Evolutionary conservation across 352 stramenopile genomes (phyloP).

Genomic region (Phytophthora hybrid): DNA sequence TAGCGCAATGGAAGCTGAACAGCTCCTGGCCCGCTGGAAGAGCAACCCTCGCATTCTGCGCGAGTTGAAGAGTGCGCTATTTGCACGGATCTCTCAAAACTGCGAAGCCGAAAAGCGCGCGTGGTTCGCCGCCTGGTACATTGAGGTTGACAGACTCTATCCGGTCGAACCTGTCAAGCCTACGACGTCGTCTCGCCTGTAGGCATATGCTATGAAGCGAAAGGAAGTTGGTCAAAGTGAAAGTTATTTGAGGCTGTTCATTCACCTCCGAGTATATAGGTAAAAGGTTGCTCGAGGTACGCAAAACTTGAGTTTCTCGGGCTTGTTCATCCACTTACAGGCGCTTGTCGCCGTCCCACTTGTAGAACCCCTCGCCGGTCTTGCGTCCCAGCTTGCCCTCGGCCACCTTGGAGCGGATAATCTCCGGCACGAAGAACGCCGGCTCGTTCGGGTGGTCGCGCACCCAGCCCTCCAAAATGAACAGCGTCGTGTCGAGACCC

Average conservation of each 20-base stretch:
- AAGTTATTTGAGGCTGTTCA: slow-evolving; percentile 5
- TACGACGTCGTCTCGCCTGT: slow-evolving; percentile 29
- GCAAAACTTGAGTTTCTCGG: slow-evolving; percentile 8
- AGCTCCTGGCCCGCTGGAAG: slow-evolving; percentile 38
- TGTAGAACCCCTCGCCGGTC: slow-evolving; percentile 97
- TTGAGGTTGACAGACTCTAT: slow-evolving; percentile 58
- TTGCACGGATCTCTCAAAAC: slow-evolving; percentile 59
- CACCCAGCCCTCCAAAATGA: slow-evolving; percentile 96
- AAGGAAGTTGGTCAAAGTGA: slow-evolving; percentile 3
- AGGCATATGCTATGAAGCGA: not conserved
- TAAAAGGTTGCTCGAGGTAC: slow-evolving; percentile 12
- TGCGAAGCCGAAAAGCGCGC: slow-evolving; percentile 69
- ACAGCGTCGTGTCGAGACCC: slow-evolving; percentile 96
- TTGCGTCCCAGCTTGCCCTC: slow-evolving; percentile 97
- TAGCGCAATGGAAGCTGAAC: slow-evolving; percentile 54
- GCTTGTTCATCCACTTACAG: slow-evolving; percentile 44
- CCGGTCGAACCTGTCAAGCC: not conserved
- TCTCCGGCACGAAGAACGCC: slow-evolving; percentile 95
- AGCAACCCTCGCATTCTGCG: slow-evolving; percentile 27
- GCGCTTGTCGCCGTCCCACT: slow-evolving; percentile 89
- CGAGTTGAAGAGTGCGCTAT: slow-evolving; percentile 51
- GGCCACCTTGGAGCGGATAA: slow-evolving; percentile 92
- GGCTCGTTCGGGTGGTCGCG: slow-evolving; percentile 96
- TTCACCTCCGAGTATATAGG: not conserved
- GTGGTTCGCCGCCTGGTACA: slow-evolving; percentile 70